Base-by-base conservation (phyloP, 1,139 yeast species). In the Protomyces macrosporus region DNA sequence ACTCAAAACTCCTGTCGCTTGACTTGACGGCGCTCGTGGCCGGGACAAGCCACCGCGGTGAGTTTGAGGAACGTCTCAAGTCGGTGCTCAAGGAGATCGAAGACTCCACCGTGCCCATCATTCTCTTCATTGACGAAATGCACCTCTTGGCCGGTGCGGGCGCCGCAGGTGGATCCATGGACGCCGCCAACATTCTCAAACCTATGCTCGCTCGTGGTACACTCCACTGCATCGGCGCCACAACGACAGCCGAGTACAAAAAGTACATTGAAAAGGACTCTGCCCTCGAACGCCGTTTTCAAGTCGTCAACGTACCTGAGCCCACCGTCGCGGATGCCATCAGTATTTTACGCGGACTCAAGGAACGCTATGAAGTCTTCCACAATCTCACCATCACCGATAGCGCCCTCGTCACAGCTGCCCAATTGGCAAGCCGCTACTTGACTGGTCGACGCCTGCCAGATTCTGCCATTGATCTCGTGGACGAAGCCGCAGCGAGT, bases 111-210 rank as follows among this genome's bases (percentile, higher is more conserved):
- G 89, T 85, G 60, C 82, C 90, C 83, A 90, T 93, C 69, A 85
- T 91, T 70, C 81, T 91, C 68, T 93, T 93, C 77, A 88, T 91
- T 71, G 98, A 93, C 77, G 98, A 93, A 78, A 91, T 91, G 72
- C 99, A 93, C 77, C 91, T 93, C 97, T 84, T 95, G 71, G 93
- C 95, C 98, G 99, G 99, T 70, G 97, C 93, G 73, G 98, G 98
- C 73, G 82, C 82, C 73, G 80, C 81, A 67, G 71, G 67, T 30
- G 70, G 70, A 23, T 84, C 83, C 71, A 78, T 83, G 56, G 98
- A 93, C 76, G 98, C 98, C 48, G 98, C 98, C 55, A 93, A 93
- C 76, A 83, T 95, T 71, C 84, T 93, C 75, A 93, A 93, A 78
- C 98, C 99, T 56, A 95, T 95, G 83, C 83, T 93, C 71, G 97